Evolutionary conservation across 805 yeast genomes (phyloP), one percentile per base, ranked within the genome.

Genomic region (Lipomyces mesembrius): DNA sequence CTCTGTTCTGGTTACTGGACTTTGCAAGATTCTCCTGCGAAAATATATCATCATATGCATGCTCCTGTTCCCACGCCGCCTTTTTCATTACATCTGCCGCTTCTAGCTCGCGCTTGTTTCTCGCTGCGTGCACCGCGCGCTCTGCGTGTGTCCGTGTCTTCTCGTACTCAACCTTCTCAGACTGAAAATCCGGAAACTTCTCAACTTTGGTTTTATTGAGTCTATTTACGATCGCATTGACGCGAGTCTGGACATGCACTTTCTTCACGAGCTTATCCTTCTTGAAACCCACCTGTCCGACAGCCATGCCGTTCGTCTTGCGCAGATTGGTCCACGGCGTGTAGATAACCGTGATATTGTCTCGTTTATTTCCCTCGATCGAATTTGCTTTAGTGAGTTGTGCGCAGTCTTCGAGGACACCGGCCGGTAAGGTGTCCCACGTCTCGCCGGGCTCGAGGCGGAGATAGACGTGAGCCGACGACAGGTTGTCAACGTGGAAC

Each of bases 361-460:
- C 85, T 71, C 84, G 76, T 74, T 90, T 90, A 77, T 87, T 89
- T 14, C 91, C 95, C 74, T 87, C 86, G 49, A 90, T 89, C 3
- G 93, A 88, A 75, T 88, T 88, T 11, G 91, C 89, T 75, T 90
- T 89, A 35, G 94, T 88, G 64, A 91, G 79, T 72, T 90, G 96
- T 0, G 88, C 88, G 58, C 88, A 84, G 68, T 84, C 88, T 49
- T 75, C 77, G 11, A 90, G 74, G 0, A 88, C 79, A 2, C 77
- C 82, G 17, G 80, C 79, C 1, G 89, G 89, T 20, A 89, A 83
- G 32, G 78, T 79, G 3, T 81, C 84, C 75, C 84, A 78, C 5
- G 67, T 58, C 72, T 73, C 72, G 62, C 84, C 87, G 27, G 82
- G 84, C 1, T 82, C 79, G 25, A 88, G 76, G 64, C 91, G 83